A percentile compares a stretch with the other conserved stretches of the same genome.
Evolutionary conservation across 345 rosid species (phyloP).

Genomic region (Theobroma cacao): DNA sequence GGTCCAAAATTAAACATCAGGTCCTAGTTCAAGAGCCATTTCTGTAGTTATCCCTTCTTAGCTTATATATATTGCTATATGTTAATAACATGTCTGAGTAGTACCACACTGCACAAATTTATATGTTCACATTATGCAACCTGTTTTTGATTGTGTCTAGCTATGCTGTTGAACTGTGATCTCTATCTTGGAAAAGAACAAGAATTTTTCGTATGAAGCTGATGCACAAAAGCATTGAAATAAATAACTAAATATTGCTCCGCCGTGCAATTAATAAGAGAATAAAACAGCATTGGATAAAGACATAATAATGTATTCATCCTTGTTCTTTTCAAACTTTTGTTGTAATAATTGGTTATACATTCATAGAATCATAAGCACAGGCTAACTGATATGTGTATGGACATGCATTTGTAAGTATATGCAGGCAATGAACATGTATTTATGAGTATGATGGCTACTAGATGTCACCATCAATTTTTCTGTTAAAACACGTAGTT

Average conservation of each 20-base stretch:
- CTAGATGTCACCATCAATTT: background rate
- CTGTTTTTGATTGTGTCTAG: background rate
- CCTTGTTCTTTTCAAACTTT: background rate
- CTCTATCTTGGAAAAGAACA: background rate
- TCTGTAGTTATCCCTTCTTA: background rate
- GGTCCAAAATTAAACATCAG: background rate
- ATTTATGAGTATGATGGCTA: background rate
- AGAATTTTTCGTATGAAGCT: background rate
- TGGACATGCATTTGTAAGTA: background rate
- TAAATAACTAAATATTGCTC: background rate
- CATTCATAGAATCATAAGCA: background rate
- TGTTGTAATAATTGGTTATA: background rate
- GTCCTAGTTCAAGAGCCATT: background rate
- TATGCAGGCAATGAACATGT: background rate
- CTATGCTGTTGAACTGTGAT: background rate
- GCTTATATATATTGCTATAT: background rate
- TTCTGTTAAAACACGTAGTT: background rate
- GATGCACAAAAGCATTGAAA: background rate
- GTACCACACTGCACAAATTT: background rate
- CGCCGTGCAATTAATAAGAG: background rate
- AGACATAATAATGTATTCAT: background rate
- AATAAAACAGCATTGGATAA: background rate
- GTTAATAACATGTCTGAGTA: background rate
- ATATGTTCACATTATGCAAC: background rate
- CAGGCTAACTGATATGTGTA: background rate